These are phyloP conservation scores for Pseudogymnoascus sp. DNA, from an alignment of 2,329 filamentous ascomycete genomes.

Conservation along the genomic window DNA sequence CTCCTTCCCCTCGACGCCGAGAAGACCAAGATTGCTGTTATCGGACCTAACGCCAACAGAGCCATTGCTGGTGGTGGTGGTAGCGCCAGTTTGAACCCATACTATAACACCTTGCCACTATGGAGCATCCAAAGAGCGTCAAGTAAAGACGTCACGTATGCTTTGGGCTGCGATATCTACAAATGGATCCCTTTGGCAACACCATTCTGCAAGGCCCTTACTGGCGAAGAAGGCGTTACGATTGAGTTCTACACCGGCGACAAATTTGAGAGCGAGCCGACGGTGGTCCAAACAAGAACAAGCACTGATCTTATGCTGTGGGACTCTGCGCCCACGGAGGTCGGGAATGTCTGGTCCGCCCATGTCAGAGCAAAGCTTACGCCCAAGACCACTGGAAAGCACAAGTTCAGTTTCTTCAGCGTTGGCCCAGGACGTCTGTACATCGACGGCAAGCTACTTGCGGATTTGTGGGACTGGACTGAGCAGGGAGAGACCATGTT, in stretches of 20 bases:
- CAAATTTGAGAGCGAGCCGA: slow-evolving; percentile 49
- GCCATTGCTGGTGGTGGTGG: slow-evolving; percentile 61
- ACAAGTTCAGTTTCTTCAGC: slow-evolving; percentile 60
- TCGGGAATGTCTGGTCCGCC: slow-evolving; percentile 57
- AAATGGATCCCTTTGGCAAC: slow-evolving; percentile 59
- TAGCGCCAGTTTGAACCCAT: slow-evolving; percentile 60
- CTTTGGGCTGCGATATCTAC: slow-evolving; percentile 54
- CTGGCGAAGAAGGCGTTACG: slow-evolving; percentile 51
- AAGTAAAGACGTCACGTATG: slow-evolving; percentile 49
- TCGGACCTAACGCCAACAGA: slow-evolving; percentile 59
- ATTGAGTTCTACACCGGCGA: slow-evolving; percentile 60
- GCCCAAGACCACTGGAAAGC: slow-evolving; percentile 49
- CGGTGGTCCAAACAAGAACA: slow-evolving; percentile 48
- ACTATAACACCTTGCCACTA: slow-evolving; percentile 57
- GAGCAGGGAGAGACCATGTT: slow-evolving; percentile 66
- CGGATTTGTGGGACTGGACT: slow-evolving; percentile 63
- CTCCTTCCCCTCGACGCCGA: slow-evolving; percentile 50
- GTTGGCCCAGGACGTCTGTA: slow-evolving; percentile 57
- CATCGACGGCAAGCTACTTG: slow-evolving; percentile 49
- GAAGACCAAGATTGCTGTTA: slow-evolving; percentile 53
- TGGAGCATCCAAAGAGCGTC: slow-evolving; percentile 51
- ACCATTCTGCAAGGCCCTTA: slow-evolving; percentile 46
- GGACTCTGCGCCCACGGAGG: slow-evolving; percentile 56
- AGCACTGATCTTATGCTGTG: slow-evolving; percentile 63
- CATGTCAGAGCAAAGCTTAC: slow-evolving; percentile 46